These are phyloP conservation scores for Dactylis glomerata DNA, from an alignment of 176 grass and related monocot genomes.

Conservation along the genomic window DNA sequence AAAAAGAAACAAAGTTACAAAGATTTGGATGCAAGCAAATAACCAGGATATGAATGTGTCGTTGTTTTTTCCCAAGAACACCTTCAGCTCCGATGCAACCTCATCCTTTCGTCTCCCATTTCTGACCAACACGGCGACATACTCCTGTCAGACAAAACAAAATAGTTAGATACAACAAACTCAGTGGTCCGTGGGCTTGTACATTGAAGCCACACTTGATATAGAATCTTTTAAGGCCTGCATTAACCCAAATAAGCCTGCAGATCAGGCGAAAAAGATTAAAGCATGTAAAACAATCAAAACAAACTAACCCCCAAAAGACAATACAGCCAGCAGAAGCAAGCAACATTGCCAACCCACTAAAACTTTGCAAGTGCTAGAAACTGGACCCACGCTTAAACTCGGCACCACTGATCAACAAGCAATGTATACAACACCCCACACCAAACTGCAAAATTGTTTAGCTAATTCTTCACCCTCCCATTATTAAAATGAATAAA, in stretches of 20 bases:
- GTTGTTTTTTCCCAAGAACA: slow-evolving; percentile 78
- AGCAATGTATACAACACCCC: neutral
- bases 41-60: slow-evolving; percentile 82
- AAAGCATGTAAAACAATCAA: neutral
- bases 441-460: neutral
- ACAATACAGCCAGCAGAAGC: neutral
- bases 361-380: neutral
- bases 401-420: neutral
- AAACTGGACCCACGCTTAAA: neutral
- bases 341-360: neutral
- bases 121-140: slow-evolving; percentile 78
- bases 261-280: neutral
- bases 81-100: slow-evolving; percentile 60
- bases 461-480: neutral
- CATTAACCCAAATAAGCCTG: neutral
- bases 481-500: neutral
- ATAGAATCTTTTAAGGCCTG: neutral
- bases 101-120: slow-evolving; percentile 79
- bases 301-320: neutral
- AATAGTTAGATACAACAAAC: neutral
- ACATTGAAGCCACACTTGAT: neutral
- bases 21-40: neutral
- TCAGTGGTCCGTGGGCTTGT: neutral
- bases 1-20: neutral
- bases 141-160: slow-evolving; percentile 49